These are phyloP conservation scores for Venustampulla echinocandica DNA, from an alignment of 495 filamentous ascomycete genomes.

Conservation along the genomic window DNA sequence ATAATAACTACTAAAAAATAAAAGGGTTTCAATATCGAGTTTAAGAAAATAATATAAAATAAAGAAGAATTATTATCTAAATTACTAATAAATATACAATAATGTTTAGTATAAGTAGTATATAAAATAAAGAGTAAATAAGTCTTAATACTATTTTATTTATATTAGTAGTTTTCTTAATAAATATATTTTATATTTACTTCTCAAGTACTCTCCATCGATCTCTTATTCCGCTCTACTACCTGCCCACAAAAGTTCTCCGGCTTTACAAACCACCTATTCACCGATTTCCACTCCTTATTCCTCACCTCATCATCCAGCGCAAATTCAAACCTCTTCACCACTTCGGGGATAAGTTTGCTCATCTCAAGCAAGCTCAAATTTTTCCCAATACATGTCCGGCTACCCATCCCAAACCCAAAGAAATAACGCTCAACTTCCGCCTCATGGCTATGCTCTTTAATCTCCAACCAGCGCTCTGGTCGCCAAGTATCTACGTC, in stretches of 20 bases:
- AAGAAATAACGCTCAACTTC: constrained; percentile 19
- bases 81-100: no score
- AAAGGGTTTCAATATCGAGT: no score
- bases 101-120: no score
- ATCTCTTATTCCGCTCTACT: no score
- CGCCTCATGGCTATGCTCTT: constrained; percentile 10
- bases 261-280: neutral
- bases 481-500: constrained; percentile 33
- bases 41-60: no score
- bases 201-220: no score
- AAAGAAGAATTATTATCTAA: no score
- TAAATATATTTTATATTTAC: no score
- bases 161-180: no score
- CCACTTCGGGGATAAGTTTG: constrained; percentile 52
- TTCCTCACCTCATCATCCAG: neutral
- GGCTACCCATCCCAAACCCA: constrained; percentile 48
- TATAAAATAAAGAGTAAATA: no score
- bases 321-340: constrained; percentile 40
- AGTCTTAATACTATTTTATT: no score
- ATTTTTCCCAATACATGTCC: constrained; percentile 57
- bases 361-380: constrained; percentile 53
- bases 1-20: no score
- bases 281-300: neutral
- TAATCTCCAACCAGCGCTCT: constrained; percentile 38
- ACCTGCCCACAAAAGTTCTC: neutral